Conservation (phyloP, 148 eudicot genomes). For the Chenopodium formosanum region DNA sequence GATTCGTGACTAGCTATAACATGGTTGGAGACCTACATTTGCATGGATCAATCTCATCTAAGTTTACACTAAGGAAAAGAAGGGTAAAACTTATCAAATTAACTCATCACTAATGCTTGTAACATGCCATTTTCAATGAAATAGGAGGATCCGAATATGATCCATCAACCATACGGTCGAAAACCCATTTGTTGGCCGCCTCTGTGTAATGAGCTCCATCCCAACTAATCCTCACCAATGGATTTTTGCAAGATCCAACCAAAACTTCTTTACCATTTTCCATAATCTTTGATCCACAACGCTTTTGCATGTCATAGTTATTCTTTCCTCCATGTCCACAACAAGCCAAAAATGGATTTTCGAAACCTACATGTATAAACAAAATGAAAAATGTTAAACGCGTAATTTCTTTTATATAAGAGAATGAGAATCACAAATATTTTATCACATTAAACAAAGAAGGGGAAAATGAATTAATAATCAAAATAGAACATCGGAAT, state of each 20-base stretch:
- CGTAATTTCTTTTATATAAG: neutral
- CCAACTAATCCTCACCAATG: conserved; percentile 50
- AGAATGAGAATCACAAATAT: neutral
- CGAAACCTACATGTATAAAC: conserved; percentile 5
- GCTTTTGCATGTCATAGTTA: conserved; percentile 8
- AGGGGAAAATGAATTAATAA: too few relatives aligned
- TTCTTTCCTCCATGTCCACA: conserved; percentile 20
- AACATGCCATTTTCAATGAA: conserved; percentile 40
- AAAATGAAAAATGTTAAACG: neutral
- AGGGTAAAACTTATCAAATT: too few relatives aligned
- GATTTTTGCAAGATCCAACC: conserved; percentile 41
- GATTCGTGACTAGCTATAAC: too few relatives aligned
- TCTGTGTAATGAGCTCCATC: conserved; percentile 67
- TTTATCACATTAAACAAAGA: too few relatives aligned
- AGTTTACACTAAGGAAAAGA: too few relatives aligned
- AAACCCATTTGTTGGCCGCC: conserved; percentile 68
- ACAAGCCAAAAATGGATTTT: conserved; percentile 12
- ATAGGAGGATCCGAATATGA: conserved; percentile 49
- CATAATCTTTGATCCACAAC: conserved; percentile 20
- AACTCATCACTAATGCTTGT: neutral
- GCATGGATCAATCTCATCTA: too few relatives aligned
- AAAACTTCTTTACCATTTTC: conserved; percentile 46
- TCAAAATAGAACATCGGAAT: too few relatives aligned
- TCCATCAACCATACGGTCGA: conserved; percentile 41
- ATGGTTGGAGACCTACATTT: too few relatives aligned